These are phyloP conservation scores for Monosporascus sp. DNA, from an alignment of 2,329 filamentous ascomycete genomes.

Conservation along the genomic window DNA sequence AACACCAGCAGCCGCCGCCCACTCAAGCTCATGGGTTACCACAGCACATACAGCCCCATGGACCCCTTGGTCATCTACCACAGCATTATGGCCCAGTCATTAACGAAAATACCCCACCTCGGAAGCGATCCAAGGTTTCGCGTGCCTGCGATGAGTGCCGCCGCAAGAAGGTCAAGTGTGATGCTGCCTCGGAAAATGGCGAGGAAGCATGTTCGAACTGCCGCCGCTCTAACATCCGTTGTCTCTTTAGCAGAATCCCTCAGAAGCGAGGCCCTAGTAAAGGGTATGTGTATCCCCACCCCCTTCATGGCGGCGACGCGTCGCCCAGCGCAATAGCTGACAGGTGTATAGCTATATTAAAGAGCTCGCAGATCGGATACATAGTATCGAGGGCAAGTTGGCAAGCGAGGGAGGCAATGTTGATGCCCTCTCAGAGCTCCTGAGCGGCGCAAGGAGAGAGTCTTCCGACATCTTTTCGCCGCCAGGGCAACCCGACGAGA, in stretches of 20 bases:
- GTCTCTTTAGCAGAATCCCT: constrained; percentile 80
- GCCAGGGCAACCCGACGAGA: constrained; percentile 37
- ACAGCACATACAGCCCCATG: constrained; percentile 26
- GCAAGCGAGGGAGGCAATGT: constrained; percentile 44
- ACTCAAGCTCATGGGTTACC: constrained; percentile 16
- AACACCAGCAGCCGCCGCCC: constrained; percentile 23
- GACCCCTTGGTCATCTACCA: constrained; percentile 22
- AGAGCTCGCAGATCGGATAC: constrained; percentile 79
- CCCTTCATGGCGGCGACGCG: too few species aligned
- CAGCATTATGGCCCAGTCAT: constrained; percentile 35
- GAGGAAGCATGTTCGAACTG: constrained; percentile 78
- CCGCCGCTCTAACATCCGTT: constrained; percentile 67
- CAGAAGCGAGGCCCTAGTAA: constrained; percentile 88
- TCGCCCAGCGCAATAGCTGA: not conserved
- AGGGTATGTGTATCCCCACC: constrained; percentile 37
- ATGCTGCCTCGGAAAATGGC: constrained; percentile 69
- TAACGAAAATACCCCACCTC: constrained; percentile 58
- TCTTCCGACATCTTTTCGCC: constrained; percentile 50
- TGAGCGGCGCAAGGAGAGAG: constrained; percentile 27
- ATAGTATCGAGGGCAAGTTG: constrained; percentile 76
- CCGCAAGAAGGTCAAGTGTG: constrained; percentile 86
- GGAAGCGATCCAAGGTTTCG: constrained; percentile 81
- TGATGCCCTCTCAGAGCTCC: constrained; percentile 40
- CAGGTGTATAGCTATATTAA: constrained; percentile 64
- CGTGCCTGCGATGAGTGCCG: constrained; percentile 86